Percentiles rank a stretch among this genome's conserved stretches.
These are phyloP conservation scores for Diospyros kaki DNA, from an alignment of 148 eudicot genomes.

Conservation along the genomic window DNA sequence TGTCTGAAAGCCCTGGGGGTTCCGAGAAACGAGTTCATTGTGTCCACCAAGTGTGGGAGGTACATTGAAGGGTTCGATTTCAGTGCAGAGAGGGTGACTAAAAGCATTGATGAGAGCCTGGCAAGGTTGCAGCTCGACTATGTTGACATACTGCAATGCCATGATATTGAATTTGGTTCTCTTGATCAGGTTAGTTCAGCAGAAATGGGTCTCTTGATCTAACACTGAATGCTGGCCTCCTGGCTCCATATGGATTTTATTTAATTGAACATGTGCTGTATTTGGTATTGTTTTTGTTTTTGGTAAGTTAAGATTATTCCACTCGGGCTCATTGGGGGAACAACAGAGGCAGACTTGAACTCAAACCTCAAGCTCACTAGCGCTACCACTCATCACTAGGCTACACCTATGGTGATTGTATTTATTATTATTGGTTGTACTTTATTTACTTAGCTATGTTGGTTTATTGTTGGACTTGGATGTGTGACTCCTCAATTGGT, in stretches of 20 bases:
- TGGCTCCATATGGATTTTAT: not conserved
- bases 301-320: not conserved
- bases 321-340: too few relatives aligned
- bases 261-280: not conserved
- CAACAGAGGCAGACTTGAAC: too few relatives aligned
- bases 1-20: slow-evolving; percentile 74
- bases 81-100: slow-evolving; percentile 92
- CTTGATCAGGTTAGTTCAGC: slow-evolving; percentile 73
- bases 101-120: slow-evolving; percentile 93
- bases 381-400: too few relatives aligned
- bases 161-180: slow-evolving; percentile 92
- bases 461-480: not conserved
- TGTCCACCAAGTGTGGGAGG: slow-evolving; percentile 93
- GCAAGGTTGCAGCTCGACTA: slow-evolving; percentile 93
- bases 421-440: too few relatives aligned
- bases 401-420: too few relatives aligned
- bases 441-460: too few relatives aligned
- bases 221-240: not conserved
- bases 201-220: not conserved
- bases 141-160: slow-evolving; percentile 93
- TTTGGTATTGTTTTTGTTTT: not conserved
- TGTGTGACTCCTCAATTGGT: not conserved
- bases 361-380: too few relatives aligned
- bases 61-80: slow-evolving; percentile 91
- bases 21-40: slow-evolving; percentile 78